Base-by-base conservation (phyloP, 805 yeast species). In the Candida boleticola region DNA sequence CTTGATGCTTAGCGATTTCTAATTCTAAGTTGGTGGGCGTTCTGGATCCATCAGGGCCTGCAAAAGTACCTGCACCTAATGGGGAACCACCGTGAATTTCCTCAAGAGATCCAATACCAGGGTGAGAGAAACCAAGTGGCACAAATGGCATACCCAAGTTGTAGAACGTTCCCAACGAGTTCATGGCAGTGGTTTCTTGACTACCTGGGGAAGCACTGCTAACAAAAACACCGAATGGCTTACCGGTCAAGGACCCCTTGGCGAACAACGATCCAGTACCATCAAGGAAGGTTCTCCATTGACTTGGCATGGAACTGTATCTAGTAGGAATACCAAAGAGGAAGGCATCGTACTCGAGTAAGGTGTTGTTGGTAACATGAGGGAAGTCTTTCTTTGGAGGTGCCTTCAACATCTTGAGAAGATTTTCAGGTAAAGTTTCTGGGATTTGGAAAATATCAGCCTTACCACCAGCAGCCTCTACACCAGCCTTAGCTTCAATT, bases 1-100 rank as follows among this genome's bases (percentile, higher is more conserved):
- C 96, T 69, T 88, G 96, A 45, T 65, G 66, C 37, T 58, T 57
- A 20, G 89, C 92, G 45, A 86, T 61, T 52, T 75, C 73, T 59
- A 75, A 65, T 64, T 88, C 96, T 44, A 83, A 66, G 16, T 68
- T 74, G 33, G 81, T 53, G 26, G 89, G 84, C 53, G 71, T 68
- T 70, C 95, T 80, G 5, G 85, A 76, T 39, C 95, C 95, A 57
- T 84, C 92, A 39, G 75, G 71, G 38, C 80, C 86, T 23, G 95
- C 89, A 55, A 75, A 71, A 29, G 86, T 68, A 52, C 95, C 95
- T 26, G 95, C 85, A 61, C 95, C 96, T 89, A 89, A 88, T 36
- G 95, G 79, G 18, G 89, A 77, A 42, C 85, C 86, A 50, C 95
- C 95, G 59, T 84, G 95, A 38, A 79, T 73, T 66, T 85, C 89